A percentile compares a stretch with the other conserved stretches of the same genome.
phyloP scores from a whole-genome alignment of 179 eudicot species.

The Patellifolia procumbens region DNA sequence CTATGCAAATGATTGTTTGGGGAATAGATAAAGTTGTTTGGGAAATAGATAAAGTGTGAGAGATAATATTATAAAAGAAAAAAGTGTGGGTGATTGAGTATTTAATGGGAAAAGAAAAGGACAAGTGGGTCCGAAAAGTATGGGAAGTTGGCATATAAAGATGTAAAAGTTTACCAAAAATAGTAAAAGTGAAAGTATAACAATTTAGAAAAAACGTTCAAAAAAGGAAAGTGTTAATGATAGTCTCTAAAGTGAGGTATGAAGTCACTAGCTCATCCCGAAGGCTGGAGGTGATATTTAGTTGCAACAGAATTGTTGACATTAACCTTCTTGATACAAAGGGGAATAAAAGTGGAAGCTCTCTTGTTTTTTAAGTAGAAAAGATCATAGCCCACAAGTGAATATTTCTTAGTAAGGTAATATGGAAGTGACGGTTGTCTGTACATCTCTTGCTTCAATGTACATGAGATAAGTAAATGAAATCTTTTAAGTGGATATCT shows the following conservation, averaged over 20 bases:
- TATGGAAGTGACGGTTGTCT: background rate
- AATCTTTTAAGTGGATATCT: background rate
- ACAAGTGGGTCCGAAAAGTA: no score
- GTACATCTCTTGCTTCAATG: background rate
- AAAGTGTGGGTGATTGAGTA: no score
- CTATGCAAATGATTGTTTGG: no score
- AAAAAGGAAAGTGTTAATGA: no score
- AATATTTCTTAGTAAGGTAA: background rate
- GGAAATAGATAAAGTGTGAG: no score
- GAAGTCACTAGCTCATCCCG: background rate
- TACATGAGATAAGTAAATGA: background rate
- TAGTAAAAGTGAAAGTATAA: no score
- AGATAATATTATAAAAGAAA: no score
- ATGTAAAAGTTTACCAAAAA: no score
- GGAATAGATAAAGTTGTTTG: no score
- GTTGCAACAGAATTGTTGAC: background rate
- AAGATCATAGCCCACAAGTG: background rate
- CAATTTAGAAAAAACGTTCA: no score
- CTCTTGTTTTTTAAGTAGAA: background rate
- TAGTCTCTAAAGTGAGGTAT: background rate
- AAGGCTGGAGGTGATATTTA: background rate
- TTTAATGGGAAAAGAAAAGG: no score
- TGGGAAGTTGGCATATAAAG: no score
- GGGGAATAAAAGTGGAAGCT: background rate
- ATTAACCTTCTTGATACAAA: background rate